Evolutionary conservation across 1,284 basidiomycete genomes (phyloP).

Genomic region (Rhodotorula sp.): DNA sequence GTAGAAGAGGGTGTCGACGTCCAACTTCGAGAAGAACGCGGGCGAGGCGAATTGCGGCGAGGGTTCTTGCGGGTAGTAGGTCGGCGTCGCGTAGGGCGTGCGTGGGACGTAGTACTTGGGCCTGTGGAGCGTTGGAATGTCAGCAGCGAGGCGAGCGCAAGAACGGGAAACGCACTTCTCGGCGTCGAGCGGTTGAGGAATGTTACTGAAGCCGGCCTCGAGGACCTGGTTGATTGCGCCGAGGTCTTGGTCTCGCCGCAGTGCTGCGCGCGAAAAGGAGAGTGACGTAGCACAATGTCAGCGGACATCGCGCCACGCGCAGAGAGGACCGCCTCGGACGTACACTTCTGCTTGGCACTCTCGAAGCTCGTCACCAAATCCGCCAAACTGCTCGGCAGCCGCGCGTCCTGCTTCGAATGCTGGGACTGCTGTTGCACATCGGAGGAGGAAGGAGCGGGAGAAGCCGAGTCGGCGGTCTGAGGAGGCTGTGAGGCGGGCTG

Average conservation of each 20-base stretch:
- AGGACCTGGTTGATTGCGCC: constrained; percentile 75
- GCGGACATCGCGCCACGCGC: not conserved
- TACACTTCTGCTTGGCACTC: constrained; percentile 91
- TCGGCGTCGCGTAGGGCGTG: constrained; percentile 87
- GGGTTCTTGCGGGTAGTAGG: constrained; percentile 91
- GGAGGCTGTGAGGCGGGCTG: constrained; percentile 1
- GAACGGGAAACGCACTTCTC: constrained; percentile 67
- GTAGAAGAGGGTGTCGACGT: constrained; percentile 97
- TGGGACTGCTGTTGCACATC: constrained; percentile 29
- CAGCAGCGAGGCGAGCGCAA: not conserved
- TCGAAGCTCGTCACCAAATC: constrained; percentile 95
- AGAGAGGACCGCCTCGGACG: constrained; percentile 42
- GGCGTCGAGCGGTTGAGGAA: constrained; percentile 89
- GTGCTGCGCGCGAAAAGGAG: constrained; percentile 56
- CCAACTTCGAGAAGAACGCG: constrained; percentile 84
- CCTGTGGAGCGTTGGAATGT: constrained; percentile 52
- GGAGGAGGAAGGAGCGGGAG: constrained; percentile 23
- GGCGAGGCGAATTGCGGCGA: constrained; percentile 79
- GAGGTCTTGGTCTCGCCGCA: constrained; percentile 82
- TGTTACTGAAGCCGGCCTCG: constrained; percentile 80
- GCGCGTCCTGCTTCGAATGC: constrained; percentile 24
- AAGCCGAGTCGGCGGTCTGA: not conserved
- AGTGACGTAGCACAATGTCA: not conserved
- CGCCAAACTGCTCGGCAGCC: constrained; percentile 73
- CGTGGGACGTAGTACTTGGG: constrained; percentile 95